Conservation (phyloP, 2,329 filamentous ascomycete genomes). For the Trichoderma lentiforme region DNA sequence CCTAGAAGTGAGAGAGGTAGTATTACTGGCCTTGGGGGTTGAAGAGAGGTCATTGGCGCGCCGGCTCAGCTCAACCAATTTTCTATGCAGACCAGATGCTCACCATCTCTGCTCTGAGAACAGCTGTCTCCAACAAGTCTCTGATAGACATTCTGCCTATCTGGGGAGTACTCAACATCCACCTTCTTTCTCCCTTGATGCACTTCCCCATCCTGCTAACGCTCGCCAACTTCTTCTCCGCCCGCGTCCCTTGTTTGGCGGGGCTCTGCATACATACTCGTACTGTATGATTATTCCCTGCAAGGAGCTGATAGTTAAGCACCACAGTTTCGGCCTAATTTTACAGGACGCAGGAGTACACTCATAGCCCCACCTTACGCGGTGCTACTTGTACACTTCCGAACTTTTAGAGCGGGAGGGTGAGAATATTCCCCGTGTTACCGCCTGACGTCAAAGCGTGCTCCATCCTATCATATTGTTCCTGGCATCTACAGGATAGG, state of each 20-base stretch:
- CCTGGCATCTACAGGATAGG: not conserved
- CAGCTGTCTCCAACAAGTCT: not conserved
- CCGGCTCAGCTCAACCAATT: not conserved
- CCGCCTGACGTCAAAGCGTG: not conserved
- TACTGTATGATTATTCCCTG: not conserved
- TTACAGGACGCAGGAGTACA: not conserved
- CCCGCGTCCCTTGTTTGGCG: not conserved
- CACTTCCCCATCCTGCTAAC: not conserved
- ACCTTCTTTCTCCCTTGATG: not conserved
- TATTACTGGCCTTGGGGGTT: not conserved
- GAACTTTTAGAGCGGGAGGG: not conserved
- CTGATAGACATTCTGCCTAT: not conserved
- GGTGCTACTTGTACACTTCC: not conserved
- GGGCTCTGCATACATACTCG: not conserved
- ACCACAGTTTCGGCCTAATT: not conserved
- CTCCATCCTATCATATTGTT: not conserved
- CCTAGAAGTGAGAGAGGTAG: not conserved
- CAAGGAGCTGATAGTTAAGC: not conserved
- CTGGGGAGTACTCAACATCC: no score
- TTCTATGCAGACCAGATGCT: not conserved
- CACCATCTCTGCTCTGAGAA: not conserved
- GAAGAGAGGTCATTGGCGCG: not conserved
- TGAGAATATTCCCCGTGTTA: not conserved
- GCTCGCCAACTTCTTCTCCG: not conserved
- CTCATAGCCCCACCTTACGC: not conserved